A percentile compares a stretch with the other conserved stretches of the same genome.
These are phyloP conservation scores for Diutina catenulata DNA, from an alignment of 1,139 yeast genomes.

Conservation along the genomic window DNA sequence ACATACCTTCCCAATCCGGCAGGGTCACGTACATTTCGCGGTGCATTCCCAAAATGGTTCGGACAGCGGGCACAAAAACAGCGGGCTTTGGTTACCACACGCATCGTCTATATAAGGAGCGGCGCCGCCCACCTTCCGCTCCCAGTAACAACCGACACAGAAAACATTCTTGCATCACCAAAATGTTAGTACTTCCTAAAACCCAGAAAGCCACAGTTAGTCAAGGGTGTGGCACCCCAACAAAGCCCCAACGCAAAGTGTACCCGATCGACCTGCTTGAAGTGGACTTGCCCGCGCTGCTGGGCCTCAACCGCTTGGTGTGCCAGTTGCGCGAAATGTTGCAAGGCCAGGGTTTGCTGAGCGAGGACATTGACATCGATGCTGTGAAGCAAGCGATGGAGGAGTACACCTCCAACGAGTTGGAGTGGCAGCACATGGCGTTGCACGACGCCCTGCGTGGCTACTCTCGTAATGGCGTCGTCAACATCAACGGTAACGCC, in stretches of 20 bases:
- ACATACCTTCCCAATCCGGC: too few species aligned
- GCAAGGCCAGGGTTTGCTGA: conserved; percentile 19
- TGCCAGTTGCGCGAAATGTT: not conserved
- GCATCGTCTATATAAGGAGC: not conserved
- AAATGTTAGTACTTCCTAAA: conserved; percentile 1
- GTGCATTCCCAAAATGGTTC: too few species aligned
- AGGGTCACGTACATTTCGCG: too few species aligned
- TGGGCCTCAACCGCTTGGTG: not conserved
- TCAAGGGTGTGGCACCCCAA: not conserved
- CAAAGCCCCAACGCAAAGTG: not conserved
- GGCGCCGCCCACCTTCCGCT: not conserved
- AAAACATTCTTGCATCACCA: not conserved
- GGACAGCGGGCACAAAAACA: too few species aligned
- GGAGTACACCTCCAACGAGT: conserved; percentile 32
- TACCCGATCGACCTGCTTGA: not conserved
- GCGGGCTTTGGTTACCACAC: too few species aligned
- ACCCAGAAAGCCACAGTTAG: not conserved
- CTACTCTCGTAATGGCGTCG: conserved; percentile 55
- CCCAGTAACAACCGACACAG: not conserved
- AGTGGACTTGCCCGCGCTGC: conserved; percentile 1
- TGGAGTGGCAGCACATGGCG: conserved; percentile 54
- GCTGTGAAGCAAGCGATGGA: conserved; percentile 36
- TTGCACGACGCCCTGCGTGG: conserved; percentile 38
- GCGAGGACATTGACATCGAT: conserved; percentile 45
- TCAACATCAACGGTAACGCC: conserved; percentile 57